phyloP scores from a whole-genome alignment of 495 filamentous ascomycete genomes.

The Umbilicaria muhlenbergii region DNA sequence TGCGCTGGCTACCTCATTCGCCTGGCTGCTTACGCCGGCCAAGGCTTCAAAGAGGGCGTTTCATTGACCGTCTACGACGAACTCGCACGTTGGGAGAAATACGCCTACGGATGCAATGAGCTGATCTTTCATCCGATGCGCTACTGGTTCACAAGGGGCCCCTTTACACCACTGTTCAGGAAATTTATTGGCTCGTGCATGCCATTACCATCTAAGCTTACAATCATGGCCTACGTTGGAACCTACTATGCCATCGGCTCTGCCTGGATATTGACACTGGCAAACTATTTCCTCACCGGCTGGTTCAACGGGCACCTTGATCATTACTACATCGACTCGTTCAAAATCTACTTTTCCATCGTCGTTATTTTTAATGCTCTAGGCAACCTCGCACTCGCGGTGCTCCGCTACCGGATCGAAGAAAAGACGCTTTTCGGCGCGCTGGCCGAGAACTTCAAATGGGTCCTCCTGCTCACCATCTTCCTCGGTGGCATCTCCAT shows the following conservation, averaged over 20 bases:
- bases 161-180: conserved; percentile 62
- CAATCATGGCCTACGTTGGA: conserved; percentile 72
- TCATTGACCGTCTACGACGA: conserved; percentile 78
- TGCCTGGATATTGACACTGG: conserved; percentile 62
- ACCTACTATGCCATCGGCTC: conserved; percentile 74
- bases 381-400: conserved; percentile 30
- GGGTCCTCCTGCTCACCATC: conserved; percentile 28
- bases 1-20: conserved; percentile 57
- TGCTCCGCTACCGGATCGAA: conserved; percentile 28
- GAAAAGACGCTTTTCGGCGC: conserved; percentile 19
- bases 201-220: conserved; percentile 63
- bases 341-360: conserved; percentile 33
- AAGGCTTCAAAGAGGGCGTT: conserved; percentile 74
- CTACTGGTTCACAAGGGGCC: conserved; percentile 38
- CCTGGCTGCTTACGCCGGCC: conserved; percentile 53
- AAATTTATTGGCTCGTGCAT: conserved; percentile 56
- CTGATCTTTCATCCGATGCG: conserved; percentile 48
- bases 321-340: conserved; percentile 32
- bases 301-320: conserved; percentile 31
- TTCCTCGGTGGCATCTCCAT: conserved; percentile 32
- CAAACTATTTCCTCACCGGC: conserved; percentile 64
- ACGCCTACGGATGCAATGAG: conserved; percentile 79
- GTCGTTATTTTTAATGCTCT: conserved; percentile 29
- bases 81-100: conserved; percentile 71
- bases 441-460: conserved; percentile 26